These are phyloP conservation scores for Colletotrichum tanaceti DNA, from an alignment of 2,329 filamentous ascomycete genomes.

Conservation along the genomic window DNA sequence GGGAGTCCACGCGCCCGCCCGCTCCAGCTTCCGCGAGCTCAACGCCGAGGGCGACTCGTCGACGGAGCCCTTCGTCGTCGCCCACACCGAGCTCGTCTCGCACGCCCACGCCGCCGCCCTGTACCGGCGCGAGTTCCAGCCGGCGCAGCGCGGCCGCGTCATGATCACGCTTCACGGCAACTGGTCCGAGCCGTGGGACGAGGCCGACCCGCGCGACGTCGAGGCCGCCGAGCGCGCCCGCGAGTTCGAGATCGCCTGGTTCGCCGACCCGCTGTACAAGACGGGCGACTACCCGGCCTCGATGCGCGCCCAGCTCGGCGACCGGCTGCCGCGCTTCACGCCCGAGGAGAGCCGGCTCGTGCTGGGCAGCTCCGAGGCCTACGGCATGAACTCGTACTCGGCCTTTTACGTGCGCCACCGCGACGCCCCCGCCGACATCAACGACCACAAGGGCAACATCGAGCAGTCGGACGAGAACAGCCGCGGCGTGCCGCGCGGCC, in stretches of 20 bases:
- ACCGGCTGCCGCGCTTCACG: constrained; percentile 52
- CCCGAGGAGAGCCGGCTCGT: constrained; percentile 54
- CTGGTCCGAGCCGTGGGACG: constrained; percentile 56
- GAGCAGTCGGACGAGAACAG: constrained; percentile 52
- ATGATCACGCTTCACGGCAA: constrained; percentile 57
- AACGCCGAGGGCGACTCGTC: constrained; percentile 49
- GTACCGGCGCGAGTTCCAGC: constrained; percentile 54
- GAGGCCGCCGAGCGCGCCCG: constrained; percentile 53
- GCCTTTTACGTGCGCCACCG: constrained; percentile 53
- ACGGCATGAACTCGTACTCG: constrained; percentile 59
- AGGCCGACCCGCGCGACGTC: constrained; percentile 49
- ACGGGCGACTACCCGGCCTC: constrained; percentile 54
- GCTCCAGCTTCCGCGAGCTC: constrained; percentile 47
- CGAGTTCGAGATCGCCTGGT: constrained; percentile 58
- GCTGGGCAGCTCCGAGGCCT: constrained; percentile 52
- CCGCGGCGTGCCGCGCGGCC: constrained; percentile 48
- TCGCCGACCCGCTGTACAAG: constrained; percentile 53
- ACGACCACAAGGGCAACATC: constrained; percentile 55
- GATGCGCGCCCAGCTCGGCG: constrained; percentile 54
- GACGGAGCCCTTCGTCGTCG: constrained; percentile 53
- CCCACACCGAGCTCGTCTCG: constrained; percentile 53
- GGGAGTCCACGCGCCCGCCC: constrained; percentile 50
- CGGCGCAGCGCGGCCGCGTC: constrained; percentile 51
- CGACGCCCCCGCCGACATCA: constrained; percentile 50
- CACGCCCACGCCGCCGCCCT: constrained; percentile 53